Percentiles rank a stretch among this genome's conserved stretches.
phyloP scores from a whole-genome alignment of 176 grass and related monocot species.

The maize (Zea mays) region Zm-B73-REFERENCE-NAM-5.0 NC_050101.1:113656501-113657000 shows the following conservation, averaged over 20 bases:
- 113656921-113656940: neutral
- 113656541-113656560: neutral
- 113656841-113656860: neutral
- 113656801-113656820: neutral
- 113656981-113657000: neutral
- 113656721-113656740: neutral
- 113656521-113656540: slow-evolving; percentile 33
- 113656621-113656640: slow-evolving; percentile 28
- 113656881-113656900: neutral
- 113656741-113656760: neutral
- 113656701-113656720: neutral
- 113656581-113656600: slow-evolving; percentile 1
- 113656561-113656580: neutral
- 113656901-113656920: neutral
- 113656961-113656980: neutral
- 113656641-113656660: neutral
- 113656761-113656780: neutral
- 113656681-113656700: neutral
- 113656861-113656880: neutral
- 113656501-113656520: slow-evolving; percentile 47
- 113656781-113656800: neutral
- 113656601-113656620: slow-evolving; percentile 2
- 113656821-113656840: neutral
- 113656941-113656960: neutral
- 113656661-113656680: neutral